Evolutionary conservation across 129 eudicot species (phyloP).

Genomic region (Glebionis coronaria): DNA sequence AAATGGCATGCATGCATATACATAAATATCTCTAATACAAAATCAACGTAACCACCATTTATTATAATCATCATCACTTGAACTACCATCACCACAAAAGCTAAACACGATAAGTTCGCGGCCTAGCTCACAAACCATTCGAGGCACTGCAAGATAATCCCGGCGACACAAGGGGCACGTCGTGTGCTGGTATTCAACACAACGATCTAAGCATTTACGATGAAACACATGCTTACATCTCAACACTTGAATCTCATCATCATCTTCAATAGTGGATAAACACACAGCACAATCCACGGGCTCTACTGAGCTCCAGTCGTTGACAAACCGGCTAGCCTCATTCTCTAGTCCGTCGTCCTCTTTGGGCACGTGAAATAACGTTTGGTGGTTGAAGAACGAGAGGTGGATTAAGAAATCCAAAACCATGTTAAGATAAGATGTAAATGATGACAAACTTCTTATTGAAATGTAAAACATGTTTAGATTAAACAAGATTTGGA

Average conservation of each 20-base stretch:
- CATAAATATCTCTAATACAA: neutral
- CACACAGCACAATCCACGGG: conserved; percentile 40
- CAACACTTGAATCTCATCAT: conserved; percentile 31
- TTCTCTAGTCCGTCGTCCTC: neutral
- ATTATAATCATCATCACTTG: conserved; percentile 15
- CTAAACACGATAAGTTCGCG: conserved; percentile 24
- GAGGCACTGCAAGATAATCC: conserved; percentile 28
- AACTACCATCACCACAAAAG: neutral
- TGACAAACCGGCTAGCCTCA: neutral
- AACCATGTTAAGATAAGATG: conserved; percentile 24
- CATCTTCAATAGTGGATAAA: conserved; percentile 29
- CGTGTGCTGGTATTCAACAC: conserved; percentile 23
- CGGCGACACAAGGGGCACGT: conserved; percentile 49
- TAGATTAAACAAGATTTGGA: neutral
- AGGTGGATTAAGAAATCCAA: conserved; percentile 27
- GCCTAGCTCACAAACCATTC: conserved; percentile 28
- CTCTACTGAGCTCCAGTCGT: conserved; percentile 12
- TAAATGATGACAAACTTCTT: conserved; percentile 14
- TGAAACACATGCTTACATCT: conserved; percentile 44
- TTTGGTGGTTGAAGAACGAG: conserved; percentile 22
- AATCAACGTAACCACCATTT: conserved; percentile 29
- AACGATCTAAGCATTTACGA: conserved; percentile 37
- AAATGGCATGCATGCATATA: neutral
- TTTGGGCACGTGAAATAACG: neutral
- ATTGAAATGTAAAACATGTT: conserved; percentile 7